Conservation (phyloP, 352 stramenopile genomes). For the Phytophthora litchii region DNA sequence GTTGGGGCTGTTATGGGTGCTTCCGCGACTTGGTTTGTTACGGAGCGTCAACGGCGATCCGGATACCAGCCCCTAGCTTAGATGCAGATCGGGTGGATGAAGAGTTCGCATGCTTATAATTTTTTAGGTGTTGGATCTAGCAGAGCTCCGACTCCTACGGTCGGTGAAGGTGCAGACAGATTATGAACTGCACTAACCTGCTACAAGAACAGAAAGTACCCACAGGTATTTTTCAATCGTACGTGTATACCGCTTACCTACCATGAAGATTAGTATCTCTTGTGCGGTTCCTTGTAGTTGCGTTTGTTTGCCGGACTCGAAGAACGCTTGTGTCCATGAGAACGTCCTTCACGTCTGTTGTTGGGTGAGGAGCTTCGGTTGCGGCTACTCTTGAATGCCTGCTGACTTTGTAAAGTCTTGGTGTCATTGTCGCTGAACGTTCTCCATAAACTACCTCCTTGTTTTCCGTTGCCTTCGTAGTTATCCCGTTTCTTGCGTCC, state of each 20-base stretch:
- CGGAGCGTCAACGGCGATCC: slow-evolving; percentile 27
- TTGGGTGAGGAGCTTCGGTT: slow-evolving; percentile 14
- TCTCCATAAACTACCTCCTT: slow-evolving; percentile 19
- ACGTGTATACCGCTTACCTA: background rate
- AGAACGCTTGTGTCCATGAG: slow-evolving; percentile 19
- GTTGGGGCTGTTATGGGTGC: slow-evolving; percentile 40
- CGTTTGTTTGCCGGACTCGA: slow-evolving; percentile 17
- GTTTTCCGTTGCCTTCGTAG: slow-evolving; percentile 5
- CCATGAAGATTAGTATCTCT: slow-evolving; percentile 32
- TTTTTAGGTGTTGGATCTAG: slow-evolving; percentile 8
- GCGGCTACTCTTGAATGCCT: slow-evolving; percentile 10
- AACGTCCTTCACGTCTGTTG: slow-evolving; percentile 15
- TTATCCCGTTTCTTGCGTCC: slow-evolving; percentile 8
- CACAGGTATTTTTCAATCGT: slow-evolving; percentile 7
- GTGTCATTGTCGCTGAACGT: slow-evolving; percentile 17
- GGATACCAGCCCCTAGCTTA: slow-evolving; percentile 46
- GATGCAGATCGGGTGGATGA: background rate
- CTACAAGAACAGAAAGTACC: slow-evolving; percentile 5
- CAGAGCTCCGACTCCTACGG: background rate
- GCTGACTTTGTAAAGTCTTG: slow-evolving; percentile 1
- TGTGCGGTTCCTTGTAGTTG: slow-evolving; percentile 36
- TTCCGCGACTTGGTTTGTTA: slow-evolving; percentile 39
- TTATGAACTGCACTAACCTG: slow-evolving; percentile 17
- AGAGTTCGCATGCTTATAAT: slow-evolving; percentile 14
- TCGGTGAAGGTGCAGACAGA: slow-evolving; percentile 8